phyloP scores from a whole-genome alignment of 2,329 filamentous ascomycete species.

The Lasiodiplodia theobromae region DNA sequence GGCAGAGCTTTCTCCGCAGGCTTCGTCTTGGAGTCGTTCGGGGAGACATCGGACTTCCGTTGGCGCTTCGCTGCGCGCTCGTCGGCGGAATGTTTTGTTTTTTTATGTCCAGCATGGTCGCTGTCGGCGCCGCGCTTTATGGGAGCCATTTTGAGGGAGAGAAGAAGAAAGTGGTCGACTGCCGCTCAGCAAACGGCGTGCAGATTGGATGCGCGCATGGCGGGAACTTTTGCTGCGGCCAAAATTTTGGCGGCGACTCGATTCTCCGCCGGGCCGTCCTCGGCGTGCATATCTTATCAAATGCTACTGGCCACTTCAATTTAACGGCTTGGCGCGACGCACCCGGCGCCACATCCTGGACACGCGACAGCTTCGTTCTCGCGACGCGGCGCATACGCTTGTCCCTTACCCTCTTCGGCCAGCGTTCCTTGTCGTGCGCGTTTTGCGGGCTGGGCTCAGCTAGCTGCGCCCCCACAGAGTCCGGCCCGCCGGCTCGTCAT shows the following conservation, averaged over 20 bases:
- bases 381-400: slow-evolving; percentile 20
- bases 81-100: slow-evolving; percentile 38
- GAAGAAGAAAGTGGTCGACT: neutral
- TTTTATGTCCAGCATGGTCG: slow-evolving; percentile 40
- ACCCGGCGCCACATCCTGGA: slow-evolving; percentile 15
- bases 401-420: neutral
- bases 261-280: slow-evolving; percentile 30
- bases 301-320: neutral
- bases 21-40: slow-evolving; percentile 39
- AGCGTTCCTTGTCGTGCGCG: neutral
- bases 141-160: slow-evolving; percentile 50
- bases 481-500: neutral
- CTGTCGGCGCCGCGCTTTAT: slow-evolving; percentile 56
- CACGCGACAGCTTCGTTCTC: slow-evolving; percentile 22
- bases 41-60: slow-evolving; percentile 44
- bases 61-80: slow-evolving; percentile 47
- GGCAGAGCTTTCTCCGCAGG: slow-evolving; percentile 37
- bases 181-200: slow-evolving; percentile 22
- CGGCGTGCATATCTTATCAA: slow-evolving; percentile 22
- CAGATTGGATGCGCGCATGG: slow-evolving; percentile 13
- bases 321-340: neutral
- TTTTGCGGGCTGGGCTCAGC: slow-evolving; percentile 1
- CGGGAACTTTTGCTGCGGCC: slow-evolving; percentile 24
- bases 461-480: neutral
- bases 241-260: slow-evolving; percentile 29